phyloP scores from a whole-genome alignment of 345 rosid species.

The Eucalyptus melliodora region DNA sequence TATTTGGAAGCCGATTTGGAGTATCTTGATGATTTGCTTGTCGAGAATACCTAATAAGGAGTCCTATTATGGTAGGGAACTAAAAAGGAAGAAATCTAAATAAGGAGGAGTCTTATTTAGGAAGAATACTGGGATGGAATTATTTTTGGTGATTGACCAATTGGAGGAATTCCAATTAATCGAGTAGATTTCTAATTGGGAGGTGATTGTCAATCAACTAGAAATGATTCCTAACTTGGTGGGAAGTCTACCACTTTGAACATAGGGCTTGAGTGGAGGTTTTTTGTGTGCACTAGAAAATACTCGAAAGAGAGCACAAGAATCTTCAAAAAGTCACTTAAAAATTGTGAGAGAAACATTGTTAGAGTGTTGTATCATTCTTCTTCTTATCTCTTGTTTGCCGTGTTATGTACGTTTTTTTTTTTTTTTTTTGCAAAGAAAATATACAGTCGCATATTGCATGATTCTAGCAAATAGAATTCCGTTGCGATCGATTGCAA shows the following conservation, averaged over 20 bases:
- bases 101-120: background rate
- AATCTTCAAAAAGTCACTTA: background rate
- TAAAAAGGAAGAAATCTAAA: no score
- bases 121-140: background rate
- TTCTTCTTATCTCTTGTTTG: background rate
- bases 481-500: no score
- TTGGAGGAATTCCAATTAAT: background rate
- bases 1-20: background rate
- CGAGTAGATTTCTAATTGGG: background rate
- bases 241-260: background rate
- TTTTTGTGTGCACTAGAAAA: background rate
- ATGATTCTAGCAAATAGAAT: no score
- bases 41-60: background rate
- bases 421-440: no score
- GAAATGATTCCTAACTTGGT: background rate
- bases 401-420: no score
- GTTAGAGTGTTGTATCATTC: background rate
- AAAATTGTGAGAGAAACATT: background rate
- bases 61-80: background rate
- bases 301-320: background rate
- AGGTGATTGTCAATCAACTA: background rate
- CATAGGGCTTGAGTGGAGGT: background rate
- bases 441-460: no score
- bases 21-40: background rate
- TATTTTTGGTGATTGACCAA: background rate